Evolutionary conservation across 176 grass and related monocot genomes (phyloP), one percentile per base, ranked within the genome.

Genomic region (Oryza brachyantha): DNA sequence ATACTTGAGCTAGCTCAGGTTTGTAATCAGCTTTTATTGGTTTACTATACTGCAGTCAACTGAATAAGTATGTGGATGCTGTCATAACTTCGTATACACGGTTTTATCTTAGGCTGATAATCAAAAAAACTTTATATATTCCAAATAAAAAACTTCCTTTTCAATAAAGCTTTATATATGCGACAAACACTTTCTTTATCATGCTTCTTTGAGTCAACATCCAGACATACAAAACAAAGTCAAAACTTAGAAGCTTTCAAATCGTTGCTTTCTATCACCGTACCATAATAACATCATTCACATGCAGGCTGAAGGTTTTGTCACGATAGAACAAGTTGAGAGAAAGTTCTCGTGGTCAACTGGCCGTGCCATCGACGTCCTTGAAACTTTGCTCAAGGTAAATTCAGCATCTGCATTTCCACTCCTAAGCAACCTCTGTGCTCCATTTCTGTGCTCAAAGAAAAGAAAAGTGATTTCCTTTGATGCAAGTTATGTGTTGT

Each of bases 1-100:
- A 98, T 95, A 83, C 86, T 98, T 86, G 90, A 94, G 82, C 82
- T 95, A 77, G 96, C 96, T 77, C 96, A 98, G 90, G 96, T 98
- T 78, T 87, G 85, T 80, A 57, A 24, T 4, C 19, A 24, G 50
- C 43, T 88, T 59, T 25, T 52, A 11, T 25, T 60, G 19, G 43
- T 26, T n/a, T 79, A 24, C 63, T n/a, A 52, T 62, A 24, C 26
- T 16, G 57, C 16, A 76, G 29, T 46, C 24, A 5, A 16, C 11
- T 24, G 66, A 37, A 34, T 13, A 75, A 78, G 25, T 59, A 55
- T 74, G 36, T 24, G 28, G n/a, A 57, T 22, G n/a, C 7, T 55
- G 46, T 52, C 17, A 8, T 52, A 52, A 52, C 48, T 19, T 57
- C 4, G 8, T 57, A n/a, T 57, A 57, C 12, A 14, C 13, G 42